Conservation (phyloP, 2,329 filamentous ascomycete species). For the Colletotrichum agaves region DNA sequence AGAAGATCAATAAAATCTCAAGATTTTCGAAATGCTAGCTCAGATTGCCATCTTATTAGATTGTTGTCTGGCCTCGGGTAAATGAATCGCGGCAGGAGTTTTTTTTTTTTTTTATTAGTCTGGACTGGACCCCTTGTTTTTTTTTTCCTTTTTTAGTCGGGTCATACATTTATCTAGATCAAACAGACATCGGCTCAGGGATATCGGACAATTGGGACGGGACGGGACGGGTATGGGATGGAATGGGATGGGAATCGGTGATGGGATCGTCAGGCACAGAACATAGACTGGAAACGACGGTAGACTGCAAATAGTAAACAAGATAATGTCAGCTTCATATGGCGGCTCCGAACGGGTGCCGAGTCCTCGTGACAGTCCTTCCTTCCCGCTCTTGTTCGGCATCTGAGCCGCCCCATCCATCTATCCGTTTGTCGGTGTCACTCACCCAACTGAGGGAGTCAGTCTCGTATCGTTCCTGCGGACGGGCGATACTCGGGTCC, state of each 20-base stretch:
- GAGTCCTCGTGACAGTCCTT: not conserved
- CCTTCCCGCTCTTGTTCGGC: not conserved
- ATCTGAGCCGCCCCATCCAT: not conserved
- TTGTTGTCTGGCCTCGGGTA: conserved; percentile 6
- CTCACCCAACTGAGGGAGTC: conserved; percentile 13
- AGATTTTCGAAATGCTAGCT: not conserved
- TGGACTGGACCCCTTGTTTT: not conserved
- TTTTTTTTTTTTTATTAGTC: not conserved
- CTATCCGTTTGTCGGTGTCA: conserved; percentile 10
- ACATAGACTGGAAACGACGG: not conserved
- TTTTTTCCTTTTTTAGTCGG: not conserved
- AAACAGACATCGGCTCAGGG: conserved; percentile 5
- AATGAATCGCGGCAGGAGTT: conserved; percentile 16
- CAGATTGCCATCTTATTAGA: not conserved
- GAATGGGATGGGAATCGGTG: not conserved
- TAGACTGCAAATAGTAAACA: conserved; percentile 21
- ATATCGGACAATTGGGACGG: not conserved
- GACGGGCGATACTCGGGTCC: not conserved
- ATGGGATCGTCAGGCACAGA: not conserved
- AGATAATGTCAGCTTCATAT: not conserved
- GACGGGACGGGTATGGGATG: not conserved
- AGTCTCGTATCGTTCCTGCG: conserved; percentile 16
- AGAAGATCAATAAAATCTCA: not conserved
- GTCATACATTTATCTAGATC: not conserved
- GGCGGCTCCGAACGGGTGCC: conserved; percentile 12